Conservation (phyloP, 169 alveolate genomes). For the Fabrea salina region DNA sequence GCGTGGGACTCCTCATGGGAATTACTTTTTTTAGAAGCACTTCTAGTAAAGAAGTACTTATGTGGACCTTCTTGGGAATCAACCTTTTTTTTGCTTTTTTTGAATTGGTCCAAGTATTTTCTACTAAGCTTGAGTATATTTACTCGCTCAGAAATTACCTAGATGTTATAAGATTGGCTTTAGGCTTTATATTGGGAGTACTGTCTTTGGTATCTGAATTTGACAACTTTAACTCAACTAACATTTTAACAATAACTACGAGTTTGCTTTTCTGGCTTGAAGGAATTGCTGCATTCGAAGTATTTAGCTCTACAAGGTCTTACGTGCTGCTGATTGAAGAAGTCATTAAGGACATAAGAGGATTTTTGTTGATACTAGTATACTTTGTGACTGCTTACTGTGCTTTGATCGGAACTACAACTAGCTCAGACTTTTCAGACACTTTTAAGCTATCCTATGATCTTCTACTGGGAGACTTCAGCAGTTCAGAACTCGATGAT, state of each 20-base stretch:
- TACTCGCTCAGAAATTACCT: not conserved
- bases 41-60: too few relatives aligned
- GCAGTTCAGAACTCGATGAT: too few relatives aligned
- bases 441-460: not conserved
- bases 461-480: too few relatives aligned
- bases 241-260: not conserved
- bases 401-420: too few relatives aligned
- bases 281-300: constrained; percentile 7
- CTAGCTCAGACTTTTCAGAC: not conserved
- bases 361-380: not conserved
- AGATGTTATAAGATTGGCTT: not conserved
- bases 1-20: too few relatives aligned
- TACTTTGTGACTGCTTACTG: constrained; percentile 7
- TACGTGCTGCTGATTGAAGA: not conserved
- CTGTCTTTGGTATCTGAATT: not conserved
- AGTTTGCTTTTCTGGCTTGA: not conserved
- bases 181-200: not conserved
- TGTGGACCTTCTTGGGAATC: not conserved
- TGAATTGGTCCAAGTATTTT: not conserved
- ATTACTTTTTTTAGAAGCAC: not conserved
- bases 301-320: not conserved
- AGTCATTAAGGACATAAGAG: not conserved
- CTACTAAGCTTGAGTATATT: not conserved
- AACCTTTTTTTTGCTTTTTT: not conserved
- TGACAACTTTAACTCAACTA: not conserved